phyloP scores from a whole-genome alignment of 768 basidiomycete genomes.

The Boletellus ananiceps region DNA sequence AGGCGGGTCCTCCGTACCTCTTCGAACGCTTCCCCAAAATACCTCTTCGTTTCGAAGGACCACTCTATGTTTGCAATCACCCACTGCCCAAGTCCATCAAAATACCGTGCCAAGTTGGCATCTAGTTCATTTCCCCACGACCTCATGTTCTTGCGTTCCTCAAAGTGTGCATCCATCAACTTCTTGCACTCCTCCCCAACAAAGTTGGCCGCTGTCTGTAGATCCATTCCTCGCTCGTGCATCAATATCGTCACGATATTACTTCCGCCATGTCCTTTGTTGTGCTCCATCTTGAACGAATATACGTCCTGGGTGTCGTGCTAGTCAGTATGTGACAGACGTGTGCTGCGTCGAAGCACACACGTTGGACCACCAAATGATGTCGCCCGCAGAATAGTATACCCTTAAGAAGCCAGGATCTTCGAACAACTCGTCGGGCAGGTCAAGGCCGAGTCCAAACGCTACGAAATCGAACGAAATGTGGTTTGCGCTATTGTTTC shows the following conservation, averaged over 20 bases:
- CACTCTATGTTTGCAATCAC: slow-evolving; percentile 61
- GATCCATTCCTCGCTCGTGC: slow-evolving; percentile 45
- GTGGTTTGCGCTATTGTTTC: slow-evolving; percentile 65
- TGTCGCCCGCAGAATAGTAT: slow-evolving; percentile 57
- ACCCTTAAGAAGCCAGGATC: slow-evolving; percentile 50
- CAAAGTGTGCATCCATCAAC: slow-evolving; percentile 48
- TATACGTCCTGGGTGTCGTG: slow-evolving; percentile 51
- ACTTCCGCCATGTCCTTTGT: slow-evolving; percentile 58
- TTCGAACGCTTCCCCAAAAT: slow-evolving; percentile 55
- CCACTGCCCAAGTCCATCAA: slow-evolving; percentile 56
- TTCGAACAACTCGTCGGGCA: slow-evolving; percentile 58
- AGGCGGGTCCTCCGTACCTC: slow-evolving; percentile 49
- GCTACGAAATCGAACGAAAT: slow-evolving; percentile 62
- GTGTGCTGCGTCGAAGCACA: slow-evolving; percentile 19
- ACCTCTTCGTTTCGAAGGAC: slow-evolving; percentile 66
- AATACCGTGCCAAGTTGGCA: slow-evolving; percentile 46
- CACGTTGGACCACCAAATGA: slow-evolving; percentile 70
- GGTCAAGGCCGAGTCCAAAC: slow-evolving; percentile 56
- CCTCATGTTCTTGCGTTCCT: slow-evolving; percentile 41
- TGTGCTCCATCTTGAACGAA: slow-evolving; percentile 71
- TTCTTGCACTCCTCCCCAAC: slow-evolving; percentile 47
- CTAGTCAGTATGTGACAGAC: neutral
- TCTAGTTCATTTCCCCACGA: slow-evolving; percentile 49
- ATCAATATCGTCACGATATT: slow-evolving; percentile 69
- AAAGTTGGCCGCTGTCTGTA: slow-evolving; percentile 58